phyloP scores from a whole-genome alignment of 176 grass and related monocot genomes.

The Triticum monococcum region DNA sequence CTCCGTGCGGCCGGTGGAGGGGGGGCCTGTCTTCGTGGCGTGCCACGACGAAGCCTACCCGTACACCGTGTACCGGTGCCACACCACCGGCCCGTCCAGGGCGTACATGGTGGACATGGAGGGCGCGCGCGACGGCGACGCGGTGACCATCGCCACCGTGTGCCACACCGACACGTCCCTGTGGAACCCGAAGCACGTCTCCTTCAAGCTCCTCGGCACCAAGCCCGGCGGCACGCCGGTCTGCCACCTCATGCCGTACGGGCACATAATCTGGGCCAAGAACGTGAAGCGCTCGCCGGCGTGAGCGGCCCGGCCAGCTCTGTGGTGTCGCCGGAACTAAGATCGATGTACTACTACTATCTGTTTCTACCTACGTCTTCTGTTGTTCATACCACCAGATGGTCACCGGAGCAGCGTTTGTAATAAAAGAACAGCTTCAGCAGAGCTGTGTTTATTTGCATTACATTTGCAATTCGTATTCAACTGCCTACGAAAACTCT shows the following conservation, averaged over 20 bases:
- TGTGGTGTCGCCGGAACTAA: not conserved
- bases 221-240: conserved; percentile 39
- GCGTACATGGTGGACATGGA: conserved; percentile 51
- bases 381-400: not conserved
- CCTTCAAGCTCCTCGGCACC: conserved; percentile 54
- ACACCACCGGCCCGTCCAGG: conserved; percentile 45
- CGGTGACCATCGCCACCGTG: conserved; percentile 29
- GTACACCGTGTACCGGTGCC: conserved; percentile 55
- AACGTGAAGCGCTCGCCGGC: conserved; percentile 26
- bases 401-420: not conserved
- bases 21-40: conserved; percentile 37
- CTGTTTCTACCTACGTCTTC: not conserved
- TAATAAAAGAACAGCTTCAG: conserved; percentile 25
- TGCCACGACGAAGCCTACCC: conserved; percentile 49
- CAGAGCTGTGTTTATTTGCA: not conserved
- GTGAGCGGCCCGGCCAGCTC: not conserved
- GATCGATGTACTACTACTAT: not conserved
- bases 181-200: conserved; percentile 51
- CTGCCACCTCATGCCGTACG: conserved; percentile 60
- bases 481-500: not conserved
- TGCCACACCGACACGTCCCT: conserved; percentile 51
- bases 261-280: conserved; percentile 45
- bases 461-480: not conserved
- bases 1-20: conserved; percentile 2
- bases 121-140: not conserved